These are phyloP conservation scores for Podospora pseudopauciseta DNA, from an alignment of 495 filamentous ascomycete species.

Conservation along the genomic window DNA sequence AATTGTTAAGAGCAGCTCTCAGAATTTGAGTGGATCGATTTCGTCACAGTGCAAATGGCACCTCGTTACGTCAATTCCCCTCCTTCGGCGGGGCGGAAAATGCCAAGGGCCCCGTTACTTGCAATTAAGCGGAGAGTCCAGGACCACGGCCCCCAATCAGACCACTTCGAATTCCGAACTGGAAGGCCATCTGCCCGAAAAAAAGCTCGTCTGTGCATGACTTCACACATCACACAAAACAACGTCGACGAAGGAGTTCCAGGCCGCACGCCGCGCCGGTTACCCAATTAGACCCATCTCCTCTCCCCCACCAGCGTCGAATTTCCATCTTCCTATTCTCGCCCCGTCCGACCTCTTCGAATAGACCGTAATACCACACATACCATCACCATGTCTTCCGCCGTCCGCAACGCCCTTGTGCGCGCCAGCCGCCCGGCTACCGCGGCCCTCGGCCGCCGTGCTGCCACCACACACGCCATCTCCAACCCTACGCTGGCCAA, in stretches of 20 bases:
- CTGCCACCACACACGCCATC: constrained; percentile 78
- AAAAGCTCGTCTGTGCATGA: constrained; percentile 40
- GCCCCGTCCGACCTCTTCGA: constrained; percentile 15
- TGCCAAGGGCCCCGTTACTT: background rate
- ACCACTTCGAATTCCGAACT: constrained; percentile 30
- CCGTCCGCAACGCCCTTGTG: constrained; percentile 40
- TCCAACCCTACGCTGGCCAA: constrained; percentile 94
- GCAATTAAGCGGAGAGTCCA: constrained; percentile 22
- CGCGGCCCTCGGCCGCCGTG: constrained; percentile 54
- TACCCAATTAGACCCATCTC: constrained; percentile 44
- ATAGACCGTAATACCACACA: background rate
- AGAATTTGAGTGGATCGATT: constrained; percentile 3
- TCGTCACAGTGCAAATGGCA: constrained; percentile 8
- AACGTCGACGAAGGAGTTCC: constrained; percentile 29
- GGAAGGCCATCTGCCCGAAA: constrained; percentile 31
- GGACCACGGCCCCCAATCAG: constrained; percentile 26
- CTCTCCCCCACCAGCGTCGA: constrained; percentile 29
- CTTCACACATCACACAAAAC: constrained; percentile 35
- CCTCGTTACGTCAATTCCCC: constrained; percentile 7
- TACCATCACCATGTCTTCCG: constrained; percentile 33
- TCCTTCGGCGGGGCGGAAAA: background rate
- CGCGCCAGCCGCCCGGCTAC: constrained; percentile 39
- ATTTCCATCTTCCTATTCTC: constrained; percentile 8
- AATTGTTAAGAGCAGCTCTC: constrained; percentile 6
- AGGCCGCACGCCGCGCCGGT: constrained; percentile 33